Conservation (phyloP, 2,329 filamentous ascomycete species). For the Diplodia corticola region DNA sequence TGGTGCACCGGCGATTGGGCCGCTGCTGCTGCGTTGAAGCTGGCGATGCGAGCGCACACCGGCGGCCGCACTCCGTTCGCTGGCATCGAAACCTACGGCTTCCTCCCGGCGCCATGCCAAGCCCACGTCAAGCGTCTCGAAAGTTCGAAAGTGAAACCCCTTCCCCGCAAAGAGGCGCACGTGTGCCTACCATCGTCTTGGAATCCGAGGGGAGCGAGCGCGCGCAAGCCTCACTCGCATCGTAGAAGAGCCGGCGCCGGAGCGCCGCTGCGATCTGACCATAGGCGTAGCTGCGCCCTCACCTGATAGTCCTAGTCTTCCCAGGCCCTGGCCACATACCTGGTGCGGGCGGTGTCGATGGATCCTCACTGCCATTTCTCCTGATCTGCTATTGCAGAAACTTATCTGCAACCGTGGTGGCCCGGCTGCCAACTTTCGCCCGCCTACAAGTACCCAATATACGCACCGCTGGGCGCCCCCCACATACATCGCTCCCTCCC, state of each 20-base stretch:
- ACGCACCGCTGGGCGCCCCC: constrained; percentile 17
- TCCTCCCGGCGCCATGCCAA: constrained; percentile 20
- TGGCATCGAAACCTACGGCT: constrained; percentile 21
- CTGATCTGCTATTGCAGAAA: constrained; percentile 23
- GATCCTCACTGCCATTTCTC: constrained; percentile 21
- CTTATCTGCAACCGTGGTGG: constrained; percentile 22
- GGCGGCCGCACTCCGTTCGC: not conserved
- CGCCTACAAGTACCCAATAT: constrained; percentile 21
- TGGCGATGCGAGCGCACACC: not conserved
- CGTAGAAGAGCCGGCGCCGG: constrained; percentile 21
- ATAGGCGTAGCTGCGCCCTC: constrained; percentile 22
- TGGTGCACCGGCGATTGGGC: constrained; percentile 9
- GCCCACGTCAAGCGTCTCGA: constrained; percentile 21
- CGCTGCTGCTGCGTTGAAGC: constrained; percentile 1
- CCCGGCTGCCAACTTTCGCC: constrained; percentile 20
- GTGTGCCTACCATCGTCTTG: constrained; percentile 23
- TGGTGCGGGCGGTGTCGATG: constrained; percentile 16
- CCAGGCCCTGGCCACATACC: constrained; percentile 19
- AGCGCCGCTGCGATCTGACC: constrained; percentile 22
- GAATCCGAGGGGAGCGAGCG: constrained; percentile 18
- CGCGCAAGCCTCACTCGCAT: constrained; percentile 22
- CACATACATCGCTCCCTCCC: constrained; percentile 17
- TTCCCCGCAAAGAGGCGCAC: constrained; percentile 24
- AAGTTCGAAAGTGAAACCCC: constrained; percentile 24
- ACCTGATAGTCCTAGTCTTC: constrained; percentile 23